Base-by-base conservation (phyloP, 1,284 basidiomycete genomes). In the Tilletia setariae region DNA sequence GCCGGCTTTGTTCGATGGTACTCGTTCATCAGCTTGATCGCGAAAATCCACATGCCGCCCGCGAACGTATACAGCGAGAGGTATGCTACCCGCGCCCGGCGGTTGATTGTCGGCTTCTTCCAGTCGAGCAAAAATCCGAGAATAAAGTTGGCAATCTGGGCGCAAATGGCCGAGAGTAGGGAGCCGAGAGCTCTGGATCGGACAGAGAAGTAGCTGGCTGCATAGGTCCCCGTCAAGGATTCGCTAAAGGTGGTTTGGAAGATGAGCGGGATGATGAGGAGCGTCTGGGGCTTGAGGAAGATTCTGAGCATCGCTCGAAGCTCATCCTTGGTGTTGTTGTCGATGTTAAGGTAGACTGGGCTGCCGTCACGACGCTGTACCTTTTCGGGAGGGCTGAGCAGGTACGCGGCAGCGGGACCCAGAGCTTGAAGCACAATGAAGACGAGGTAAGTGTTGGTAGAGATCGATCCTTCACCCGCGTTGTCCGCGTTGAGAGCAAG, bases 391-490 rank as follows among this genome's bases (percentile, higher is more conserved):
- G 72, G 70, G 30, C 67, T 72, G 11, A 84, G 74, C 2, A 84
- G 71, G 53, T 83, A 63, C 0, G 80, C 80, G 2, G 76, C 70
- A 46, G 84, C 70, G 0, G 83, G 83, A 1, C 76, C 81, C 15
- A 82, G 13, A 32, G 73, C 74, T 62, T 83, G 81, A n/a, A 85
- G 74, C 0, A 76, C 80, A 43, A 85, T 82, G 67, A 85, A 84
- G 30, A 84, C 80, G 65, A 84, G 70, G 68, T 82, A 84, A 1
- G 83, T 84, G 43, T 80, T 76, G 32, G 72, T 75, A 19, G 69
- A 72, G 49, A 85, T 74, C 4, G 75, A 77, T 0, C 84, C 84
- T 1, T 75, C 73, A 15, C 67, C 64, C 11, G 66, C 56, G 42
- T 75, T 70, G 2, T 80, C 61, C 28, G 77, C 75, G 70, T 84